Conservation (phyloP, 1,284 basidiomycete species). For the Fistulinella staudtii region DNA sequence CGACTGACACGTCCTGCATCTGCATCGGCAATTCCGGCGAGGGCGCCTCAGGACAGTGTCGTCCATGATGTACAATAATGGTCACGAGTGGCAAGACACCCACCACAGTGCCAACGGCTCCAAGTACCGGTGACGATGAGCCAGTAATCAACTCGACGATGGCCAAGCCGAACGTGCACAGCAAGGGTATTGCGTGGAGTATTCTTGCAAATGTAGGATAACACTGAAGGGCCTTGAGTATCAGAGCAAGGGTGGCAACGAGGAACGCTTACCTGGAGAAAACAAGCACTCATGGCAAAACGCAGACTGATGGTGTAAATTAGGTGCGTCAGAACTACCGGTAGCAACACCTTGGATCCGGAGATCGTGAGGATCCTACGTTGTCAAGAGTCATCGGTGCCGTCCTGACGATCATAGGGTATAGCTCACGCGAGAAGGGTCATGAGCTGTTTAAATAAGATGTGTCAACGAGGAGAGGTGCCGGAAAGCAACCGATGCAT, state of each 20-base stretch:
- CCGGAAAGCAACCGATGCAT: background rate
- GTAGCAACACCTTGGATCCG: conserved; percentile 7
- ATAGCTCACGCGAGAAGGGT: conserved; percentile 17
- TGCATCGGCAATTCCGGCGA: background rate
- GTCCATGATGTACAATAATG: background rate
- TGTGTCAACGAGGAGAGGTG: background rate
- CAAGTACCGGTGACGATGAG: conserved; percentile 10
- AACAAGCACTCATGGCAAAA: conserved; percentile 9
- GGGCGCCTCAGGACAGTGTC: background rate
- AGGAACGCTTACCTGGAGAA: conserved; percentile 5
- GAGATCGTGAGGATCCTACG: conserved; percentile 12
- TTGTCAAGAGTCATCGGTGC: background rate
- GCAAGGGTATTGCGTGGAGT: conserved; percentile 19
- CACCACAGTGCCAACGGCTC: conserved; percentile 2
- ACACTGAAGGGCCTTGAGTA: background rate
- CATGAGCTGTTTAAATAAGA: conserved; percentile 7
- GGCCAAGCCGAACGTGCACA: conserved; percentile 13
- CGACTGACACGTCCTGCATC: background rate
- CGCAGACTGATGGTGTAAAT: conserved; percentile 21
- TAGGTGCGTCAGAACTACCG: conserved; percentile 12
- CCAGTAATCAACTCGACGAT: conserved; percentile 6
- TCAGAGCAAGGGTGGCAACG: too few relatives aligned
- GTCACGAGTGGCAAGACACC: conserved; percentile 9
- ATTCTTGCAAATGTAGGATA: conserved; percentile 7
- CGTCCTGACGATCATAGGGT: background rate